Evolutionary conservation across 768 basidiomycete species (phyloP), one percentile per base, ranked within the genome.

Genomic region (Krasilnikovozyma curviuscula): DNA sequence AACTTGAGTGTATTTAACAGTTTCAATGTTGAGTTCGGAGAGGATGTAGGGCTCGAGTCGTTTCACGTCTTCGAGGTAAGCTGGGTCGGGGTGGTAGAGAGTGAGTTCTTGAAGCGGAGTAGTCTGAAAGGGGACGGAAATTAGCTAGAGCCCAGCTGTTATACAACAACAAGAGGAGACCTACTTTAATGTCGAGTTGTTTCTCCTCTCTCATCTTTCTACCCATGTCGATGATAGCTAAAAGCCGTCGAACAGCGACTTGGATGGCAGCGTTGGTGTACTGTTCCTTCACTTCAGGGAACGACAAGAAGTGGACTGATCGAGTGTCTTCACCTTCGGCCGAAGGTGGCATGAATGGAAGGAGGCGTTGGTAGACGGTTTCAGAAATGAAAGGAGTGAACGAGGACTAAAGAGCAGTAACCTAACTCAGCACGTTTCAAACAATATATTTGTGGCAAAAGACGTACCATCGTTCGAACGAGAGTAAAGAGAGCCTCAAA

Each of bases 331-430:
- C 61, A 16, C 72, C 72, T 24, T 60, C 59, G 18, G 76, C 72
- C 55, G 83, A 74, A 51, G 77, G 76, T 0, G 86, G 84, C 54
- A 91, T 81, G 69, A 76, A 91, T n/a, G 69, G 69, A 39, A 78
- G 76, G 33, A 97, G 71, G 29, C 83, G 76, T 63, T 97, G 93
- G 65, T 95, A 97, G 52, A 97, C 70, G 66, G 79, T 93, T 66
- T 98, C 93, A 7, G 88, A 89, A 62, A 97, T 70, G 75, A 95
- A 97, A 0, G 93, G 93, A 8, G 89, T 95, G 66, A 93, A 98
- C 7, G 93, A 89, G 1, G 91, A 91, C 89, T 91, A 55, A 0
- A 13, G 13, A 39, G n/a, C 7, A 18, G 24, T 8, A 7, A 39
- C 7, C 37, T 18, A 23, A 39, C 8, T 18, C n/a, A 18, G 7